Evolutionary conservation across 2,329 filamentous ascomycete species (phyloP).

Genomic region (Delphinella strobiligena): DNA sequence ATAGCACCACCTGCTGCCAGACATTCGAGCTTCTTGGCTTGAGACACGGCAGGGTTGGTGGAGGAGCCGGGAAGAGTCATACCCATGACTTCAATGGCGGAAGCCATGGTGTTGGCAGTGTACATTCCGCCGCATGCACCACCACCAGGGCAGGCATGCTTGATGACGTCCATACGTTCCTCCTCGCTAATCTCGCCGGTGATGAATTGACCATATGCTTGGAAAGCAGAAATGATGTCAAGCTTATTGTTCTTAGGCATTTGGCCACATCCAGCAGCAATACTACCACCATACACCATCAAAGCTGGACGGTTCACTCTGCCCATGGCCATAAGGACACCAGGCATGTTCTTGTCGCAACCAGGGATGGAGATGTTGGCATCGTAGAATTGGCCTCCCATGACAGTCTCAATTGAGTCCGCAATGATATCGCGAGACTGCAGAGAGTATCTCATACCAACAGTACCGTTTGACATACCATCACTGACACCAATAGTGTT

Average conservation of each 20-base stretch:
- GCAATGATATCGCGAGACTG: conserved; percentile 95
- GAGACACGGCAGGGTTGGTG: conserved; percentile 37
- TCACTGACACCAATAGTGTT: conserved; percentile 98
- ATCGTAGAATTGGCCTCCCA: conserved; percentile 98
- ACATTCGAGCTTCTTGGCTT: conserved; percentile 39
- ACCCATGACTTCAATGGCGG: conserved; percentile 39
- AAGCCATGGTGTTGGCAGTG: conserved; percentile 42
- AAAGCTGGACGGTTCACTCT: conserved; percentile 85
- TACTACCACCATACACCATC: conserved; percentile 96
- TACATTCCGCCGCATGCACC: conserved; percentile 78
- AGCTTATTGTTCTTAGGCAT: conserved; percentile 59
- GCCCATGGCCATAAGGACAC: conserved; percentile 65
- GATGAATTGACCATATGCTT: conserved; percentile 92
- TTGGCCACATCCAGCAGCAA: conserved; percentile 76
- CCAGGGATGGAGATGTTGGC: conserved; percentile 93
- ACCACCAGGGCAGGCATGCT: conserved; percentile 74
- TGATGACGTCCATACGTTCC: conserved; percentile 86
- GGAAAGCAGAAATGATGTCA: conserved; percentile 95
- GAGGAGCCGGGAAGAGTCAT: conserved; percentile 40
- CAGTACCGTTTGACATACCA: conserved; percentile 95
- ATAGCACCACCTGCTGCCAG: conserved; percentile 38
- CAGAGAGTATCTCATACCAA: conserved; percentile 72
- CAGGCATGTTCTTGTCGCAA: conserved; percentile 99
- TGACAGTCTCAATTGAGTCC: conserved; percentile 97
- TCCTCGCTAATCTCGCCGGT: conserved; percentile 84